Evolutionary conservation across 768 basidiomycete genomes (phyloP).

Genomic region (Trametes cinnabarina): DNA sequence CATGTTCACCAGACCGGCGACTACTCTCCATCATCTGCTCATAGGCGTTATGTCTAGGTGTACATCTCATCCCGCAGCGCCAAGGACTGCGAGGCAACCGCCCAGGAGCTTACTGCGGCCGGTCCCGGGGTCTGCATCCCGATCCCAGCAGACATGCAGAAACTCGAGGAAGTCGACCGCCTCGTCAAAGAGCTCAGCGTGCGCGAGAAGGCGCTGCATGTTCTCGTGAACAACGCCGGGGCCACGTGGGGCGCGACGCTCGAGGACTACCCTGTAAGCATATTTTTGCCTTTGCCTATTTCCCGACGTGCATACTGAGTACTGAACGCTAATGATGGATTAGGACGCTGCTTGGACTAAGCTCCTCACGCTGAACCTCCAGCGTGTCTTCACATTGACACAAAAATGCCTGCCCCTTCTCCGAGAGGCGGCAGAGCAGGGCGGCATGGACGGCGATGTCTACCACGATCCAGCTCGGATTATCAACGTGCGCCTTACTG

Average conservation of each 20-base stretch:
- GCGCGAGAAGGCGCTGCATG: slow-evolving; percentile 53
- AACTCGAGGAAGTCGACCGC: slow-evolving; percentile 50
- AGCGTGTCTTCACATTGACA: slow-evolving; percentile 62
- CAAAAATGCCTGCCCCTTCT: slow-evolving; percentile 60
- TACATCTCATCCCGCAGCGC: slow-evolving; percentile 62
- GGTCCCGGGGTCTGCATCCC: slow-evolving; percentile 55
- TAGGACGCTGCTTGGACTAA: slow-evolving; percentile 60
- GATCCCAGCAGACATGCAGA: slow-evolving; percentile 54
- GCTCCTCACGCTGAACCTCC: slow-evolving; percentile 59
- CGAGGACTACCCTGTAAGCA: slow-evolving; percentile 45
- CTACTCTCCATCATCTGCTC: no score
- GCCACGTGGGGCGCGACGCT: slow-evolving; percentile 51
- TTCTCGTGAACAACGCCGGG: slow-evolving; percentile 66
- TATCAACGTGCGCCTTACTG: slow-evolving; percentile 48
- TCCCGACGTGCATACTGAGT: not conserved
- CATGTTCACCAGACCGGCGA: no score
- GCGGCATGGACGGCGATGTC: slow-evolving; percentile 35
- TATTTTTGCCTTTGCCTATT: not conserved
- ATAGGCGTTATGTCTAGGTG: slow-evolving; percentile 38
- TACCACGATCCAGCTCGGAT: slow-evolving; percentile 53
- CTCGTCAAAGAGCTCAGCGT: slow-evolving; percentile 49
- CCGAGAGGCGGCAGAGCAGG: slow-evolving; percentile 41
- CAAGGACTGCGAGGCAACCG: slow-evolving; percentile 50
- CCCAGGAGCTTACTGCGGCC: slow-evolving; percentile 47
- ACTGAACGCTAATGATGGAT: not conserved